Evolutionary conservation across 495 filamentous ascomycete genomes (phyloP), one percentile per base, ranked within the genome.

Genomic region (Aspergillus kassunensis): DNA sequence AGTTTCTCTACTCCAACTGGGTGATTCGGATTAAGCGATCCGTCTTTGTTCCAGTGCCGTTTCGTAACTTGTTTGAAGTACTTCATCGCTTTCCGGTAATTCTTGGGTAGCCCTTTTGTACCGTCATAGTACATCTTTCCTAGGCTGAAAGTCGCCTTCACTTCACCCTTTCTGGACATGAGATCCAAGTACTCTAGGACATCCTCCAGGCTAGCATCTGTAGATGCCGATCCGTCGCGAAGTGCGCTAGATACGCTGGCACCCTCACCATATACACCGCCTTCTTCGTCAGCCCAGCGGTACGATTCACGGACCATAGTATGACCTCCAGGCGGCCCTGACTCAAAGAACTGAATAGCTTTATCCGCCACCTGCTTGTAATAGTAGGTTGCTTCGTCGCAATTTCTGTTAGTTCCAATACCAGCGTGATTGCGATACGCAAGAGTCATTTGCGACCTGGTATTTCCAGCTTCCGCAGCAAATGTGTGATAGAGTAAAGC

Each of bases 341-440:
- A 89, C 33, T 88, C 80, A 54, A 82, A 90, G 74, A 84, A 96
- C 13, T 75, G 76, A 33, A 97, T 88, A 18, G 90, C 91, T 68
- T 97, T 97, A 66, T 96, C 91, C 7, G 95, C 95, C 4, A 93
- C 93, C 44, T 78, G 81, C 67, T 93, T 95, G 74, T 99, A 99
- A 69, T 91, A 91, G 58, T 84, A 81, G 31, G 82, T 82, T 23
- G 93, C 90, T 44, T 84, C 77, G 37, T 96, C 88, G 68, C 95
- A 99, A 61, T 87, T 87, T 60, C 89, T 84, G 0, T 90, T 80
- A 4, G 86, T 87, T 1, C 87, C 90, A 46, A 99, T 91, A 2
- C 93, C 95, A 6, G 80, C 80, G 57, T 91, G 82, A 66, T 96
- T 84, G 44, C 95, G 82, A 61, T 89, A 93, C 11, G 89, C 95